A percentile compares a stretch with the other conserved stretches of the same genome.
These are phyloP conservation scores for Trichoderma polysporum DNA, from an alignment of 2,329 filamentous ascomycete genomes.

Conservation along the genomic window DNA sequence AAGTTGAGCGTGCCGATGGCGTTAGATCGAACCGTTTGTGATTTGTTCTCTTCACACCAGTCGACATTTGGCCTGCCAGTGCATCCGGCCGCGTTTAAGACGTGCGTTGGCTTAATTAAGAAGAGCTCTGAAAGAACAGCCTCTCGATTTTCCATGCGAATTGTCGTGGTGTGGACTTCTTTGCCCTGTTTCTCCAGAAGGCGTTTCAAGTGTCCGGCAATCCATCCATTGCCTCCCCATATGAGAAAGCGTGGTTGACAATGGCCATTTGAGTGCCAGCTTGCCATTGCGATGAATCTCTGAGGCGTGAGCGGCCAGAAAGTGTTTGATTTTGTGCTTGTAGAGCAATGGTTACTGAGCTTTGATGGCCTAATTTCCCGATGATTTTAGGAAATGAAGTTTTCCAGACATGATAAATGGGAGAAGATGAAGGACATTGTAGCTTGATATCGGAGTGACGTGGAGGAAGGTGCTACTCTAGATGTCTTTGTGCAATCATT, in stretches of 20 bases:
- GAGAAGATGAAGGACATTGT: background rate
- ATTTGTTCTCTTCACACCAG: conserved; percentile 70
- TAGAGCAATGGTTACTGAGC: background rate
- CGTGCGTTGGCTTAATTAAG: conserved; percentile 61
- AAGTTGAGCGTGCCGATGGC: conserved; percentile 65
- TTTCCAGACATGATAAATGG: background rate
- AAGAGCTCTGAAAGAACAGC: conserved; percentile 57
- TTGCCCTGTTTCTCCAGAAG: conserved; percentile 60
- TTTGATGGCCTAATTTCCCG: background rate
- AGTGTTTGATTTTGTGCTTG: background rate
- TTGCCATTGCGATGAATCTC: background rate
- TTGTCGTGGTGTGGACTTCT: conserved; percentile 58
- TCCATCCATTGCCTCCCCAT: conserved; percentile 64
- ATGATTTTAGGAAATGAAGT: background rate
- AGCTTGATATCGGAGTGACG: background rate
- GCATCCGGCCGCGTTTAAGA: conserved; percentile 65
- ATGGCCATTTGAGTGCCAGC: background rate
- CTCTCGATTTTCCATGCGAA: conserved; percentile 65
- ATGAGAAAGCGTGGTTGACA: conserved; percentile 52
- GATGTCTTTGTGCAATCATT: background rate
- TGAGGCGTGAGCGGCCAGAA: background rate
- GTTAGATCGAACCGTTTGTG: conserved; percentile 66
- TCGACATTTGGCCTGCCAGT: conserved; percentile 68
- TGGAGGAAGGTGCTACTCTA: background rate
- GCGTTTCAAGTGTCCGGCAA: conserved; percentile 59